Evolutionary conservation across 176 grass and related monocot genomes (phyloP), one percentile per base, ranked within the genome.

Genomic region (Oryza australiensis): DNA sequence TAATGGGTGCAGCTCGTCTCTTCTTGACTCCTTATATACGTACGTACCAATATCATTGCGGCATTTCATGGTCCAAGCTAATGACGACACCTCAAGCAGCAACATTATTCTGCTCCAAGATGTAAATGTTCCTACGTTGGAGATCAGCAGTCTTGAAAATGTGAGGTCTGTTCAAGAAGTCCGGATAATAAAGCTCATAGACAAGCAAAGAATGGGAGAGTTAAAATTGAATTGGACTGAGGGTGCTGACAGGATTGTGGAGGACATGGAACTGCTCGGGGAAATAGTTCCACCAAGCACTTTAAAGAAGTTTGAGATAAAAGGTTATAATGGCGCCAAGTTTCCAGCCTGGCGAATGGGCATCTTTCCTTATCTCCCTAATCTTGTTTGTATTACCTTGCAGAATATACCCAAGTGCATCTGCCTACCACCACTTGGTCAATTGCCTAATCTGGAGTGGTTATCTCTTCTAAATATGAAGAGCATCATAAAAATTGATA

Each of bases 141-240:
- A 70, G 26, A 77, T 84, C 32, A 26, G 1, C 10, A 7, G 20
- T 9, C 73, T 84, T 77, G 73, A 77, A 70, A n/a, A 33, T 34
- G 82, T 70, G 7, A 84, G 51, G 42, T 83, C 62, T 1, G 1
- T 5, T 9, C 62, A 77, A 33, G 74, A 83, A 2, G 62, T 46
- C 1, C n/a, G 18, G 0, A 16, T 12, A 5, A 70, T 77, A 70
- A 41, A 62, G 3, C 20, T 79, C 7, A n/a, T 12, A 0, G 51
- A 32, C 15, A 84, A 84, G 9, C 8, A 37, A 9, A 8, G 62
- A 49, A 35, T 75, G 1, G 0, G 13, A 65, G 0, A 9, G 27
- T 30, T 80, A 27, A 13, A 6, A 80, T 8, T 80, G 1, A 0
- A 1, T 5, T 80, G 78, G 65, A 57, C 12, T 3, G 0, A 0